These are phyloP conservation scores for Rhipidocladum racemiflorum DNA, from an alignment of 176 grass and related monocot species.

Conservation along the genomic window DNA sequence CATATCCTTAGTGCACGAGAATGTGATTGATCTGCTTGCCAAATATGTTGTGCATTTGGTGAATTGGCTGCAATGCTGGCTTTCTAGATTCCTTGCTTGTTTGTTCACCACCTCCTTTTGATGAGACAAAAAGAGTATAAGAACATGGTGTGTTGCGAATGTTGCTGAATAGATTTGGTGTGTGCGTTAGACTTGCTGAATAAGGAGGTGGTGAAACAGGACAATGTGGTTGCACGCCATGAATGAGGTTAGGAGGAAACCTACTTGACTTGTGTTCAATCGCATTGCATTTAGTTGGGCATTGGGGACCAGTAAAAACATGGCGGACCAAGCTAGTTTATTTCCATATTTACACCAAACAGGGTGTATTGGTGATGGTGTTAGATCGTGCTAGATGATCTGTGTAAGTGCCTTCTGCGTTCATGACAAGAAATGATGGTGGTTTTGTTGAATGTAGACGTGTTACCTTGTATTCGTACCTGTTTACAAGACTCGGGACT, in stretches of 20 bases:
- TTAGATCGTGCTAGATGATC: neutral
- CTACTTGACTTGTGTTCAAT: neutral
- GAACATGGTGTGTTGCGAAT: neutral
- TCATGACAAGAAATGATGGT: neutral
- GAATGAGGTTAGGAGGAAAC: neutral
- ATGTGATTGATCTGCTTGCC: neutral
- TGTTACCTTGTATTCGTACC: neutral
- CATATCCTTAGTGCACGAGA: neutral
- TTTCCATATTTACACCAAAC: neutral
- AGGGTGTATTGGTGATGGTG: neutral
- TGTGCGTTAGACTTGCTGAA: neutral
- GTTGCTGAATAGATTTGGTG: neutral
- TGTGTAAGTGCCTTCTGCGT: neutral
- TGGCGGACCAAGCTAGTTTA: neutral
- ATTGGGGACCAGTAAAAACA: neutral
- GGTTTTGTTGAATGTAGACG: neutral
- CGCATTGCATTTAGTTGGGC: neutral
- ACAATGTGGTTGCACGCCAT: neutral
- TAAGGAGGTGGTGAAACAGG: neutral
- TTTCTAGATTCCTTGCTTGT: conserved; percentile 6
- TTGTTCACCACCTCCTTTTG: neutral
- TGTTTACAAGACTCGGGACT: neutral
- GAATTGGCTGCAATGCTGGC: neutral
- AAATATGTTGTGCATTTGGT: neutral
- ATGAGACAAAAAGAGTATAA: neutral